Evolutionary conservation across 2,329 filamentous ascomycete species (phyloP).

Genomic region (Ascochyta clinopodiicola): DNA sequence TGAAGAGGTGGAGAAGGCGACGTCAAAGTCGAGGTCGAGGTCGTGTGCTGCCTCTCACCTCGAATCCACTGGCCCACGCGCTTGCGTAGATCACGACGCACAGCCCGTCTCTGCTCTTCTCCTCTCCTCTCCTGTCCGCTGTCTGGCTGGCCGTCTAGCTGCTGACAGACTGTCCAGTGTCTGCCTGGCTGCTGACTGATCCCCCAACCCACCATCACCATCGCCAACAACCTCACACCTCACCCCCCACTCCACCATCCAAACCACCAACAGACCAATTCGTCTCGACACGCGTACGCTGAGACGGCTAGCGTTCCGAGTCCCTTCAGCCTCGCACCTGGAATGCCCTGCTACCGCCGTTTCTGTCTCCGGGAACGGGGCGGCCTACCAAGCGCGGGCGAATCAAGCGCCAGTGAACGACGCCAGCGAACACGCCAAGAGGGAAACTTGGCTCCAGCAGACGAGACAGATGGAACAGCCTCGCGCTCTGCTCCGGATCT

Average conservation of each 20-base stretch:
- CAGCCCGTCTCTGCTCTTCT: neutral
- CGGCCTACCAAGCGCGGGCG: neutral
- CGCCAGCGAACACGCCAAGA: too few relatives aligned
- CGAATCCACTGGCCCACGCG: neutral
- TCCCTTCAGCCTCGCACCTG: neutral
- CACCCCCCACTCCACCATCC: too few relatives aligned
- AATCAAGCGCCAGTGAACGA: too few relatives aligned
- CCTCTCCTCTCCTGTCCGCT: neutral
- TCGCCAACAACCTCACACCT: too few relatives aligned
- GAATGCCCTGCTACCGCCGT: neutral
- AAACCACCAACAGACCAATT: neutral
- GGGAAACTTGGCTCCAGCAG: too few relatives aligned
- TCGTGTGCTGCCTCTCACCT: slow-evolving; percentile 35
- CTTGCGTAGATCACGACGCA: slow-evolving; percentile 3
- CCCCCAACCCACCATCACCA: too few relatives aligned
- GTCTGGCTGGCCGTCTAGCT: too few relatives aligned
- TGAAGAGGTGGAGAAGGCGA: neutral
- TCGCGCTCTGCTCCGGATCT: too few relatives aligned
- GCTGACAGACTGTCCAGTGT: too few relatives aligned
- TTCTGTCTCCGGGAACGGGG: too few relatives aligned
- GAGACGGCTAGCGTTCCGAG: slow-evolving; percentile 4
- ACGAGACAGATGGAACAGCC: too few relatives aligned
- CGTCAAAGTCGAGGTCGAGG: slow-evolving; percentile 13
- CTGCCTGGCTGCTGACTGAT: too few relatives aligned
- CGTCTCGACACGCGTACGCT: neutral